Evolutionary conservation across 2,329 filamentous ascomycete genomes (phyloP).

Genomic region (Didymella lethalis): DNA sequence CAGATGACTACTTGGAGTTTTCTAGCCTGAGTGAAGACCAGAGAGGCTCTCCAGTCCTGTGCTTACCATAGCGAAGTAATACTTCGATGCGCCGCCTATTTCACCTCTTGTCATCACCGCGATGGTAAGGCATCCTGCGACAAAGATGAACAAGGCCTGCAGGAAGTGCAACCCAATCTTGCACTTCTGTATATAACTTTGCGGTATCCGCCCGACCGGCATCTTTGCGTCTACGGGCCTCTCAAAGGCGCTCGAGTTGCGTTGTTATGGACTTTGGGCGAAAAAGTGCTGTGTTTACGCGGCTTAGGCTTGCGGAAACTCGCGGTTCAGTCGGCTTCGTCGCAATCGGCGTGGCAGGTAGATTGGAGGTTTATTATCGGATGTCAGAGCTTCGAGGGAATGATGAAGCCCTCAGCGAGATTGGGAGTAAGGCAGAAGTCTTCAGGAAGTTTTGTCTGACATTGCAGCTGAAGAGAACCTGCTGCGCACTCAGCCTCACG

Average conservation of each 20-base stretch:
- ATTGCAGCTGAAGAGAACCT: constrained; percentile 17
- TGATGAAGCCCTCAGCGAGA: not conserved
- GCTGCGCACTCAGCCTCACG: constrained; percentile 22
- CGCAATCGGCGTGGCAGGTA: constrained; percentile 6
- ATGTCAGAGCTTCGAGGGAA: too few relatives aligned
- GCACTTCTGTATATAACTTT: constrained; percentile 60
- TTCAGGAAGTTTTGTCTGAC: constrained; percentile 18
- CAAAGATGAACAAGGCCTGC: constrained; percentile 65
- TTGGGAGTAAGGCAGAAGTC: constrained; percentile 1
- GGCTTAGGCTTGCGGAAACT: constrained; percentile 12
- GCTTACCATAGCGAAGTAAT: constrained; percentile 66
- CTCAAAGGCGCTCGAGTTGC: constrained; percentile 8
- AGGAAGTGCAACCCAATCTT: constrained; percentile 64
- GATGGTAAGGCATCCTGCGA: constrained; percentile 65
- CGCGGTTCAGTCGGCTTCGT: constrained; percentile 4
- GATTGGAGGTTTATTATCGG: not conserved
- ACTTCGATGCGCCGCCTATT: constrained; percentile 63
- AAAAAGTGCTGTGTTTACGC: constrained; percentile 20
- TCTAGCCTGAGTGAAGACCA: not conserved
- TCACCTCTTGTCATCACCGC: constrained; percentile 65
- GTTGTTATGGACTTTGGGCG: constrained; percentile 19
- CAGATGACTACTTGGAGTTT: not conserved
- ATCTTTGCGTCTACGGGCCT: constrained; percentile 37
- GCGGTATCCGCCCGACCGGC: constrained; percentile 49
- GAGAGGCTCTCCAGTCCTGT: not conserved